phyloP scores from a whole-genome alignment of 495 filamentous ascomycete species.

The Hypoxylon lienhwacheense region DNA sequence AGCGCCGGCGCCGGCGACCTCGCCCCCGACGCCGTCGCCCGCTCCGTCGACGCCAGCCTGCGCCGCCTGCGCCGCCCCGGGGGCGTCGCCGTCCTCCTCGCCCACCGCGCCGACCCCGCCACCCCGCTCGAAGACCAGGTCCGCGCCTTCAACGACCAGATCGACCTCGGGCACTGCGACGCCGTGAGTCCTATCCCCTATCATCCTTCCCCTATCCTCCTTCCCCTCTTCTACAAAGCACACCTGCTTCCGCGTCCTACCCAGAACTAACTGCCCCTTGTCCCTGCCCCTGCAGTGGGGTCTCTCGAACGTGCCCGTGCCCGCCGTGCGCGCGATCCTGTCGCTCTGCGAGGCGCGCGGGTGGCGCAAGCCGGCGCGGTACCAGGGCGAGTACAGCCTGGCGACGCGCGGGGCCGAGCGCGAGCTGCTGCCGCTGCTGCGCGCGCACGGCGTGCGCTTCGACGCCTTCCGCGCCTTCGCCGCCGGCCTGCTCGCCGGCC shows the following conservation, averaged over 20 bases:
- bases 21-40: constrained; percentile 1
- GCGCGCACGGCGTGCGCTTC: constrained; percentile 51
- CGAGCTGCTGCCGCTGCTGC: constrained; percentile 51
- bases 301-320: constrained; percentile 45
- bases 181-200: constrained; percentile 15
- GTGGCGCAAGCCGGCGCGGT: constrained; percentile 44
- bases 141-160: constrained; percentile 38
- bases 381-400: constrained; percentile 51
- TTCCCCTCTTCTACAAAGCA: background rate
- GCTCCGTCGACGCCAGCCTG: constrained; percentile 22
- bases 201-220: background rate
- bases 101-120: constrained; percentile 41
- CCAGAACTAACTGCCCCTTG: no score
- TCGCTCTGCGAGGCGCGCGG: constrained; percentile 43
- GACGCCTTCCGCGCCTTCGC: constrained; percentile 51
- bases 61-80: constrained; percentile 18
- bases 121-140: constrained; percentile 43
- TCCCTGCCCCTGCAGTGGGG: constrained; percentile 35
- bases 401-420: constrained; percentile 40
- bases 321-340: constrained; percentile 40
- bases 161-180: constrained; percentile 32
- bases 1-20: constrained; percentile 33
- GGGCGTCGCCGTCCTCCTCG: constrained; percentile 35
- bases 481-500: constrained; percentile 54
- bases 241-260: no score